Conservation (phyloP, 73 alveolate genomes). For the Diophrys appendiculata region DNA sequence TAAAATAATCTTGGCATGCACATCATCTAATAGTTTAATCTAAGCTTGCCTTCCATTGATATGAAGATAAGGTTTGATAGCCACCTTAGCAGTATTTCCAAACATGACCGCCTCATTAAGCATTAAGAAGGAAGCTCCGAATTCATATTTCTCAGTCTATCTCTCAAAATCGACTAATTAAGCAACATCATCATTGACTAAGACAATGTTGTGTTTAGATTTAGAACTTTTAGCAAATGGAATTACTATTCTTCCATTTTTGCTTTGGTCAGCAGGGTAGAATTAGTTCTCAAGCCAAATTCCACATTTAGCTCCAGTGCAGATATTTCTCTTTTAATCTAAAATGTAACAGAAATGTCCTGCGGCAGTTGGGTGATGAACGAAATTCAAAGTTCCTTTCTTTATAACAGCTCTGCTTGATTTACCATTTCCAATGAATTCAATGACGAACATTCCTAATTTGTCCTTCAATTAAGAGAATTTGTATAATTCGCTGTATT, state of each 20-base stretch:
- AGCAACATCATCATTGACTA: slow-evolving; percentile 18
- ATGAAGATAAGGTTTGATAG: slow-evolving; percentile 42
- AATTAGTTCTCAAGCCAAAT: slow-evolving; percentile 19
- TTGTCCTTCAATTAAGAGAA: slow-evolving; percentile 29
- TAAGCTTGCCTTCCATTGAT: slow-evolving; percentile 39
- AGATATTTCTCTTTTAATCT: slow-evolving; percentile 60
- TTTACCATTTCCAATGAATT: slow-evolving; percentile 45
- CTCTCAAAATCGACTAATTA: not conserved
- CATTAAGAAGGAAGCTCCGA: slow-evolving; percentile 1
- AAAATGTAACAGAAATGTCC: slow-evolving; percentile 60
- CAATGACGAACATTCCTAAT: slow-evolving; percentile 41
- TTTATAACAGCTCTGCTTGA: slow-evolving; percentile 37
- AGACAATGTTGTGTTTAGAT: slow-evolving; percentile 8
- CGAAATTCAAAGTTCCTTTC: slow-evolving; percentile 58
- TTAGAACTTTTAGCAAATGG: slow-evolving; percentile 58
- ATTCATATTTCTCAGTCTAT: not conserved
- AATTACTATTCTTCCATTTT: slow-evolving; percentile 32
- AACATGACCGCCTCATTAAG: slow-evolving; percentile 36
- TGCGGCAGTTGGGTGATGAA: slow-evolving; percentile 43
- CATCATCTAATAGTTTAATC: slow-evolving; percentile 26
- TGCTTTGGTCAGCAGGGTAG: slow-evolving; percentile 13
- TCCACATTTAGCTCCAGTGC: slow-evolving; percentile 46
- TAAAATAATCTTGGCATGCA: slow-evolving; percentile 30
- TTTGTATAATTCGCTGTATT: not conserved
- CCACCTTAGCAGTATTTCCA: slow-evolving; percentile 54